Evolutionary conservation across 441 rosid species (phyloP).

Genomic region (Francoa sonchifolia): DNA sequence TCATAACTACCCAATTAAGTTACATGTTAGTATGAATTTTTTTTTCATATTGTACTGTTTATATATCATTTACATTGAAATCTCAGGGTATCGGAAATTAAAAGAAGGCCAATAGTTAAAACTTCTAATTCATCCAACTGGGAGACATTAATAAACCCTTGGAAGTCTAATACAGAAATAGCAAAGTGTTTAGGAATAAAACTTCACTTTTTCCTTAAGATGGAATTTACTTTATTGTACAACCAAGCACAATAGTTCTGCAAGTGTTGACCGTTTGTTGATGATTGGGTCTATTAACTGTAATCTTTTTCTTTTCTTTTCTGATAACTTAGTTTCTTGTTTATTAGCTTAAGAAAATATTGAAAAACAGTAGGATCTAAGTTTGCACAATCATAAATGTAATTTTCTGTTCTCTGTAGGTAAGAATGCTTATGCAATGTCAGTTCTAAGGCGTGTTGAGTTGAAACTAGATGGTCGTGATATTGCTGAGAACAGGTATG

Average conservation of each 20-base stretch:
- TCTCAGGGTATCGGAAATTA: neutral
- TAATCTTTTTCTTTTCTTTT: too few species aligned
- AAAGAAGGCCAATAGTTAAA: neutral
- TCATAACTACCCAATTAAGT: conserved; percentile 9
- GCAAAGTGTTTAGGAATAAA: too few species aligned
- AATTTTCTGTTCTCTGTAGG: conserved; percentile 27
- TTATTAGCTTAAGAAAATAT: conserved; percentile 3
- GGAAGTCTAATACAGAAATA: too few species aligned
- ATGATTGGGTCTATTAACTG: too few species aligned
- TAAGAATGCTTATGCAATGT: conserved; percentile 86
- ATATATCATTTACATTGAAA: too few species aligned
- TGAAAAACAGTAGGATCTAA: neutral
- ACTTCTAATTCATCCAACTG: neutral
- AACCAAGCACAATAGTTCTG: too few species aligned
- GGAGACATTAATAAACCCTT: too few species aligned
- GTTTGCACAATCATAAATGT: conserved; percentile 3
- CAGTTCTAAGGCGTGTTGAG: conserved; percentile 70
- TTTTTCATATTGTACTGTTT: too few species aligned
- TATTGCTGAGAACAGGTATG: conserved; percentile 57
- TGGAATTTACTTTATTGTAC: too few species aligned
- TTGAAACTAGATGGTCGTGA: conserved; percentile 80
- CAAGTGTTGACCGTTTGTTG: too few species aligned
- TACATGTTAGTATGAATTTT: conserved; percentile 1
- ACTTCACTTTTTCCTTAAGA: too few species aligned
- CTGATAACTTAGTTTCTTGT: neutral